A percentile compares a stretch with the other conserved stretches of the same genome.
phyloP scores from a whole-genome alignment of 768 basidiomycete genomes.

The Agaricus subrufescens region DNA sequence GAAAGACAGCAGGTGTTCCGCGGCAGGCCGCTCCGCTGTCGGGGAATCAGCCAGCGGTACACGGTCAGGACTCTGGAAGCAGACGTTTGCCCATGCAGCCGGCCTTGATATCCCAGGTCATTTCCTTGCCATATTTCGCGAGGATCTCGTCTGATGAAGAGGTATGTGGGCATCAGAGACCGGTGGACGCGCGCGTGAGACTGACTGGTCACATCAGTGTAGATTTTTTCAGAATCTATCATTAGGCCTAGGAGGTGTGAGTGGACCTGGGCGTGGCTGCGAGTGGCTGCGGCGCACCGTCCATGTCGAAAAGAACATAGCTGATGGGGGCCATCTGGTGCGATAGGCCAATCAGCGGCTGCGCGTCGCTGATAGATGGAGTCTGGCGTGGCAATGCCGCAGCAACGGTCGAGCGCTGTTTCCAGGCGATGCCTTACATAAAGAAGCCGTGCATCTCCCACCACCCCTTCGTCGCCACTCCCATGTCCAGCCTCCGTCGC shows the following conservation, averaged over 20 bases:
- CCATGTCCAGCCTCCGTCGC: slow-evolving; percentile 35
- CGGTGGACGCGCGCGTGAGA: slow-evolving; percentile 13
- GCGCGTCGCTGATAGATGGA: background rate
- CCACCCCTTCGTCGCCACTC: background rate
- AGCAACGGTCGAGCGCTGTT: too few relatives aligned
- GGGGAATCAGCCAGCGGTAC: background rate
- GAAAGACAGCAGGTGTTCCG: slow-evolving; percentile 66
- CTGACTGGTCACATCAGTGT: slow-evolving; percentile 76
- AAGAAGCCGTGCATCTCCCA: slow-evolving; percentile 9
- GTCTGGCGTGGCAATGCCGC: too few relatives aligned
- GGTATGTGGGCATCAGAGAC: background rate
- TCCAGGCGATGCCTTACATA: background rate
- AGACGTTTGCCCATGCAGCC: slow-evolving; percentile 84
- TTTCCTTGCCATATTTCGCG: slow-evolving; percentile 61
- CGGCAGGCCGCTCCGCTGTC: slow-evolving; percentile 61
- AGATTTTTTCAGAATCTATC: slow-evolving; percentile 74
- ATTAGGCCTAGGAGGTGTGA: slow-evolving; percentile 46
- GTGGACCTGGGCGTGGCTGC: background rate
- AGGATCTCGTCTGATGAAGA: slow-evolving; percentile 60
- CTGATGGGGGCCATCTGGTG: slow-evolving; percentile 25
- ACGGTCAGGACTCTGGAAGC: slow-evolving; percentile 9
- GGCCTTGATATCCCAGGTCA: slow-evolving; percentile 90
- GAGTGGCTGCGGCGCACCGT: slow-evolving; percentile 36
- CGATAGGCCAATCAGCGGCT: background rate
- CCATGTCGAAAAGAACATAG: slow-evolving; percentile 73